Evolutionary conservation across 306 rosid species (phyloP), one percentile per base, ranked within the genome.

Genomic region (Leucaena leucocephala): DNA sequence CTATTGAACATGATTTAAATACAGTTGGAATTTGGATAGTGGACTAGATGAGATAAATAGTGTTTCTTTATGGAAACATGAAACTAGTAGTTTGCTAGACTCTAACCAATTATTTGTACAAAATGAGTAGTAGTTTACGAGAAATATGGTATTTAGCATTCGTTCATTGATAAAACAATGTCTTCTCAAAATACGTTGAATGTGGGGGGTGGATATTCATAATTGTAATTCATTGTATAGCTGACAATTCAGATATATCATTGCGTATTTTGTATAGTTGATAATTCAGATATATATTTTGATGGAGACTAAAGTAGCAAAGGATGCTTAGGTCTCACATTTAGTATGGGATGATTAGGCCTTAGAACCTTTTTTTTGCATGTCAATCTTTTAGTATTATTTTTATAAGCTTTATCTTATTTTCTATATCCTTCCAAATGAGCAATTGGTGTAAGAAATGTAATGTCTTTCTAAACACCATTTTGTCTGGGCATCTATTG

Each of bases 371-470:
- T 22, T 76, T 63, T 40, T 81, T 76, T 16, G 52, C 50, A 36
- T 40, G 50, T 40, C 19, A 33, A 68, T 14, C 8, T 21, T 57
- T 61, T 13, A 48, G 54, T 12, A 4, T 62, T 50, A 70, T 49
- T 76, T 33, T 65, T 49, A 67, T 80, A n/a, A 12, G 62, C 55
- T n/a, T 49, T 67, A 50, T 72, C 7, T 39, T 33, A 48, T 49
- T 63, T 43, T 62, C 50, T 63, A 27, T 72, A 27, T 27, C 69
- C 68, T n/a, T 61, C 43, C 61, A 48, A 67, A 59, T 67, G 21
- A 74, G 54, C 64, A 75, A 13, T 58, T 69, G 43, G 67, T 7
- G 49, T 48, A 22, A 68, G 72, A 55, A 66, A 5, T 66, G 68
- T 33, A 81, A 71, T 45, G 39, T 72, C 79, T 72, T 57, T n/a